phyloP scores from a whole-genome alignment of 305 asterid species.

The Petunia hybrid region DNA sequence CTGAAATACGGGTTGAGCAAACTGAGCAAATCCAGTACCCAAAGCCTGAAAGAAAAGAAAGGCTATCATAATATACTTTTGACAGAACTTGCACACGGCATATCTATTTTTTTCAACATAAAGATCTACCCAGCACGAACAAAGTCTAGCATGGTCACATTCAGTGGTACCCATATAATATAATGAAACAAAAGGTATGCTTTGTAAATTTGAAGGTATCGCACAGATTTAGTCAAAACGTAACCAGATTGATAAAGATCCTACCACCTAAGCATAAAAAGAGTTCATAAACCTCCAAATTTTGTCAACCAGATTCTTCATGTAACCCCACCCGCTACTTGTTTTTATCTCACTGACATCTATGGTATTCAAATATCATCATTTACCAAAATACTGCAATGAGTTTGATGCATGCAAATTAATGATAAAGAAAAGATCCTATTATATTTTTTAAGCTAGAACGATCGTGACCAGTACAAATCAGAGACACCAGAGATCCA shows the following conservation, averaged over 20 bases:
- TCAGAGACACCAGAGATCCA: not conserved
- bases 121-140: conserved; percentile 9
- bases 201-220: not conserved
- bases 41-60: conserved; percentile 72
- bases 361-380: conserved; percentile 1
- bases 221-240: conserved; percentile 9
- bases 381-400: conserved; percentile 8
- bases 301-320: conserved; percentile 11
- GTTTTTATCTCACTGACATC: not conserved
- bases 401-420: conserved; percentile 1
- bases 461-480: not conserved
- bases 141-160: conserved; percentile 23
- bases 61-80: conserved; percentile 19
- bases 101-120: conserved; percentile 10
- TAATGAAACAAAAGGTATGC: conserved; percentile 11
- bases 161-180: not conserved
- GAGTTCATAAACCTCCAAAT: not conserved
- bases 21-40: conserved; percentile 91
- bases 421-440: not conserved
- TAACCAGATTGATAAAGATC: not conserved
- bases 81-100: not conserved
- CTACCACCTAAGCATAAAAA: conserved; percentile 15
- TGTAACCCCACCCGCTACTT: not conserved
- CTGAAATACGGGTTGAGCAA: conserved; percentile 95
- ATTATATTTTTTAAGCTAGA: not conserved